Evolutionary conservation across 352 stramenopile genomes (phyloP).

Genomic region (Discostella stelligera): DNA sequence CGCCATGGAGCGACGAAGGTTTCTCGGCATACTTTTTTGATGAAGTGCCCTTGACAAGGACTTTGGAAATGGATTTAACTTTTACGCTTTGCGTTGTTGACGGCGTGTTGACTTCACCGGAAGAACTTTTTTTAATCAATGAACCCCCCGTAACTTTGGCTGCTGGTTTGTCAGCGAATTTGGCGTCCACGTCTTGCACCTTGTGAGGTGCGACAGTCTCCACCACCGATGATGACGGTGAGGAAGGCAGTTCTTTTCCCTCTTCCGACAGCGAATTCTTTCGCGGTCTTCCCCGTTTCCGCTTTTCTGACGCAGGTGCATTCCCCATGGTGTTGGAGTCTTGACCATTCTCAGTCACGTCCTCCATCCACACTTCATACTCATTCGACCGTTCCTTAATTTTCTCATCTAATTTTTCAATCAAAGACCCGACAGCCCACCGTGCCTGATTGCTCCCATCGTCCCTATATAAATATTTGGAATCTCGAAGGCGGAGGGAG

Average conservation of each 20-base stretch:
- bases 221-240: constrained; percentile 4
- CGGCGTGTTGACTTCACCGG: not conserved
- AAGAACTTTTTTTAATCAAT: constrained; percentile 30
- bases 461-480: constrained; percentile 34
- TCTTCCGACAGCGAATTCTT: constrained; percentile 28
- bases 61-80: constrained; percentile 1
- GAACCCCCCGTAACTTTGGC: constrained; percentile 36
- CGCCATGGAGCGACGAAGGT: constrained; percentile 22
- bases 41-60: constrained; percentile 26
- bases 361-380: not conserved
- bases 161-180: constrained; percentile 18
- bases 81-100: not conserved
- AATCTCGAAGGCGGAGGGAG: constrained; percentile 25
- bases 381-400: constrained; percentile 44
- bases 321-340: constrained; percentile 7
- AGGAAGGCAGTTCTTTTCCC: not conserved
- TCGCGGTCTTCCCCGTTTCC: constrained; percentile 26
- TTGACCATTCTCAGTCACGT: not conserved
- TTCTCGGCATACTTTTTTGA: constrained; percentile 20
- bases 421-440: constrained; percentile 45
- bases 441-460: constrained; percentile 25
- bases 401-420: constrained; percentile 48
- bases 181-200: not conserved
- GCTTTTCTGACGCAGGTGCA: constrained; percentile 29
- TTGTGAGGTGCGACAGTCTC: constrained; percentile 4